A percentile compares a stretch with the other conserved stretches of the same genome.
Evolutionary conservation across 2,329 filamentous ascomycete species (phyloP).

Genomic region (Diplodia seriata): DNA sequence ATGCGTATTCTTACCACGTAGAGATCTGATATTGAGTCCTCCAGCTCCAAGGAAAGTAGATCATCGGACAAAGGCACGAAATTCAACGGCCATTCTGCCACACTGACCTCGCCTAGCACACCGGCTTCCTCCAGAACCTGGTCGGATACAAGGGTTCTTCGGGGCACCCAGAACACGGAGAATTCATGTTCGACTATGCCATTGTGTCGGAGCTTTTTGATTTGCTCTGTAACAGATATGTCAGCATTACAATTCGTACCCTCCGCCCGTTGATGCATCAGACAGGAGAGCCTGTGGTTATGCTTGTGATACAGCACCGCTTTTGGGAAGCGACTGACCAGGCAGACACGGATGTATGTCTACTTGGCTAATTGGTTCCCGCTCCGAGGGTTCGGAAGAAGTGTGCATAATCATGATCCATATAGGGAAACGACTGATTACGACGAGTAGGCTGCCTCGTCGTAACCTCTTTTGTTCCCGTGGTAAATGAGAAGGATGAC

Average conservation of each 20-base stretch:
- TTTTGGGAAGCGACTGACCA: slow-evolving; percentile 26
- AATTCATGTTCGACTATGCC: slow-evolving; percentile 94
- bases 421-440: slow-evolving; percentile 65
- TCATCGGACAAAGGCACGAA: slow-evolving; percentile 94
- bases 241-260: slow-evolving; percentile 52
- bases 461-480: slow-evolving; percentile 68
- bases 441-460: slow-evolving; percentile 61
- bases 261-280: not conserved
- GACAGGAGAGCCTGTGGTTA: slow-evolving; percentile 24
- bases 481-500: slow-evolving; percentile 36
- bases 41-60: slow-evolving; percentile 86
- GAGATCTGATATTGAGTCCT: slow-evolving; percentile 84
- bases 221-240: slow-evolving; percentile 74
- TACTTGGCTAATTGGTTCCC: slow-evolving; percentile 26
- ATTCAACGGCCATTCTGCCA: slow-evolving; percentile 83
- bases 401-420: slow-evolving; percentile 46
- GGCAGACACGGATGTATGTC: slow-evolving; percentile 10
- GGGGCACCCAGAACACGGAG: slow-evolving; percentile 93
- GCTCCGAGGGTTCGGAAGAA: slow-evolving; percentile 18
- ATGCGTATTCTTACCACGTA: slow-evolving; percentile 68
- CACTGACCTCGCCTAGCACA: slow-evolving; percentile 88
- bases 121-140: slow-evolving; percentile 91
- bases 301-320: slow-evolving; percentile 16
- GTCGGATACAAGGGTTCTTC: slow-evolving; percentile 89
- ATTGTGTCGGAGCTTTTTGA: slow-evolving; percentile 86